Evolutionary conservation across 495 filamentous ascomycete species (phyloP), one percentile per base, ranked within the genome.

Genomic region (Penicillium atrosanguineum): DNA sequence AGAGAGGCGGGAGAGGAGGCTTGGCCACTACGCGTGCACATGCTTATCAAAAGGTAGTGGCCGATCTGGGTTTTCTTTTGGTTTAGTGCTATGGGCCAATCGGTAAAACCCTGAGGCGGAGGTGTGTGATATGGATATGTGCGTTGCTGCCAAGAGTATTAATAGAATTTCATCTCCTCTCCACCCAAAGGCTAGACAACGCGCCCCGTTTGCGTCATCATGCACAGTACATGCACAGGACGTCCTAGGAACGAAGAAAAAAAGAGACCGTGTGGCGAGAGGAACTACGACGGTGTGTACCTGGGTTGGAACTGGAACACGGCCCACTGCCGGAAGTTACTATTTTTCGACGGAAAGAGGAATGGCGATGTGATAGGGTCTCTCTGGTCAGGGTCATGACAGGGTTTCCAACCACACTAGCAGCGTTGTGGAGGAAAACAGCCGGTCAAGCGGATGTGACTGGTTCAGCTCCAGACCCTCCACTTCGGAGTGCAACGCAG

Each of bases 11-110:
- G 44, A 7, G n/a, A n/a, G n/a, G 40, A 44, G 48, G 48, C 48
- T 51, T 44, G 36, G 48, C 48, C 48, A 51, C 28, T 44, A 16
- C 37, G 47, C 20, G 46, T 48, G 34, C 6, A 19, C 31, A 48
- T 25, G n/a, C 47, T 49, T 49, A 49, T 49, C 47, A 38, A n/a
- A 15, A 18, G 47, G 48, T 43, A 29, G 26, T 21, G 26, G 39
- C 7, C 26, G 48, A 50, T 50, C 48, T 44, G 18, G 26, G 26
- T 23, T 40, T 43, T 16, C n/a, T 49, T 6, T 14, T 12, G 31
- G 31, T 34, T 34, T 34, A 34, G 31, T 34, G 31, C 3, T 34
- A 14, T 34, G 31, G 18, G 37, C 47, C 36, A 41, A 49, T 50
- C 48, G 38, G 48, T 20, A 26, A 44, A 21, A 50, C 47, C 37